Percentiles rank a stretch among this genome's conserved stretches.
phyloP scores from a whole-genome alignment of 2,329 filamentous ascomycete genomes.

The Emmonsiellopsis sp. region DNA sequence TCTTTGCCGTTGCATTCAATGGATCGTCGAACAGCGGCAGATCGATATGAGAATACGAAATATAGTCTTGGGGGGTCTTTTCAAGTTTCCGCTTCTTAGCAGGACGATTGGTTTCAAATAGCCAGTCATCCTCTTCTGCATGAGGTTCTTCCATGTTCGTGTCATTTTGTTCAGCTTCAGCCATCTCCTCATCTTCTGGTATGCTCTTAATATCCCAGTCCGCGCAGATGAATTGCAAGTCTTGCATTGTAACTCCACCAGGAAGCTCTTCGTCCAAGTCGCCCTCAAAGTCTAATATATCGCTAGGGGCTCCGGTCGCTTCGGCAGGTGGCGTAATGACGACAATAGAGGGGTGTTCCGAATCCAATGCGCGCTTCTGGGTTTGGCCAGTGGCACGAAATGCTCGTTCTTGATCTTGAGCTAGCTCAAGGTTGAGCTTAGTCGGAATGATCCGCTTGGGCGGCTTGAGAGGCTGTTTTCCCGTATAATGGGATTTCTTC shows the following conservation, averaged over 20 bases:
- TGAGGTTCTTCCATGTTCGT: conserved; percentile 35
- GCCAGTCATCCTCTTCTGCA: conserved; percentile 50
- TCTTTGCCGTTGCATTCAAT: conserved; percentile 59
- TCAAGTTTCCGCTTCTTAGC: conserved; percentile 59
- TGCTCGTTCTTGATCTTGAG: conserved; percentile 73
- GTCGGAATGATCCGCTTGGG: conserved; percentile 76
- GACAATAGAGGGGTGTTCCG: conserved; percentile 50
- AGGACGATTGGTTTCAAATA: conserved; percentile 40
- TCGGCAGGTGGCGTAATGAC: conserved; percentile 35
- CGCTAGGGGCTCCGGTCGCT: conserved; percentile 40
- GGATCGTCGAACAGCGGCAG: conserved; percentile 75
- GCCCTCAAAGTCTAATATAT: conserved; percentile 42
- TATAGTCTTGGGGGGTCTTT: conserved; percentile 35
- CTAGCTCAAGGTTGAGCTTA: conserved; percentile 80
- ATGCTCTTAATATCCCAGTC: conserved; percentile 68
- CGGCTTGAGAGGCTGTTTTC: conserved; percentile 68
- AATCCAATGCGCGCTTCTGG: conserved; percentile 40
- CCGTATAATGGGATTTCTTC: conserved; percentile 67
- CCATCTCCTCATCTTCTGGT: conserved; percentile 27
- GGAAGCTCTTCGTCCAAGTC: conserved; percentile 50
- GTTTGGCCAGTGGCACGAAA: conserved; percentile 67
- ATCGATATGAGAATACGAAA: conserved; percentile 48
- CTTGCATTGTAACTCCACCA: conserved; percentile 66
- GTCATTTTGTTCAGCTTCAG: conserved; percentile 16
- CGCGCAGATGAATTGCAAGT: conserved; percentile 76